Conservation (phyloP, 257 asterid genomes). For the Striga asiatica region DNA sequence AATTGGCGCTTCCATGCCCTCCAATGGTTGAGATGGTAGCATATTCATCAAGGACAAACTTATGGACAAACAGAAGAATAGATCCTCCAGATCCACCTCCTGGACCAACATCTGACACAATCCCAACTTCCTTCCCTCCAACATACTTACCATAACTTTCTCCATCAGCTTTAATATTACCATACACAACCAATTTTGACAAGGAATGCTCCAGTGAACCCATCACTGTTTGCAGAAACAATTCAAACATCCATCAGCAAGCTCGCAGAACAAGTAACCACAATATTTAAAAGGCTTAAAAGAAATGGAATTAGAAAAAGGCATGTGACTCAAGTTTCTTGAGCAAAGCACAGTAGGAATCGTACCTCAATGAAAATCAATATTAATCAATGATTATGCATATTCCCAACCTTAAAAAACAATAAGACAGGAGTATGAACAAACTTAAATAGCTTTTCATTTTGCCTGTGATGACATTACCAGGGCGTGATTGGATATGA, state of each 20-base stretch:
- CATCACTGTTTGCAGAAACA: constrained; percentile 48
- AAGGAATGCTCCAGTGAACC: constrained; percentile 75
- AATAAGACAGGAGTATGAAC: not conserved
- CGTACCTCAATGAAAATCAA: not conserved
- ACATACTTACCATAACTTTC: constrained; percentile 46
- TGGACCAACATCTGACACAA: constrained; percentile 39
- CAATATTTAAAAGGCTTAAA: not conserved
- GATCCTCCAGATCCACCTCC: constrained; percentile 99
- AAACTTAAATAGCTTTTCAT: too few species aligned
- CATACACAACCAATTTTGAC: constrained; percentile 49
- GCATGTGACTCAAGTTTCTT: not conserved
- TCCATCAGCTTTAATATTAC: constrained; percentile 71
- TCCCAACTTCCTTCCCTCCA: constrained; percentile 22
- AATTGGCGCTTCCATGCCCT: constrained; percentile 68
- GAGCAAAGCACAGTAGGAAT: not conserved
- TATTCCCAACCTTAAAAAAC: not conserved
- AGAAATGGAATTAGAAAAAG: not conserved
- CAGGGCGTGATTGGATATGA: too few species aligned
- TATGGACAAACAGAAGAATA: constrained; percentile 64
- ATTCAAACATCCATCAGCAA: not conserved
- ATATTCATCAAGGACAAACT: constrained; percentile 36
- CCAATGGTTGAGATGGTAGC: constrained; percentile 60
- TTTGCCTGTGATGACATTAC: too few species aligned
- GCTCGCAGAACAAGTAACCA: not conserved
- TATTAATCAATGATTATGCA: not conserved